phyloP scores from a whole-genome alignment of 176 grass and related monocot genomes.

The Thinopyrum elongatum region DNA sequence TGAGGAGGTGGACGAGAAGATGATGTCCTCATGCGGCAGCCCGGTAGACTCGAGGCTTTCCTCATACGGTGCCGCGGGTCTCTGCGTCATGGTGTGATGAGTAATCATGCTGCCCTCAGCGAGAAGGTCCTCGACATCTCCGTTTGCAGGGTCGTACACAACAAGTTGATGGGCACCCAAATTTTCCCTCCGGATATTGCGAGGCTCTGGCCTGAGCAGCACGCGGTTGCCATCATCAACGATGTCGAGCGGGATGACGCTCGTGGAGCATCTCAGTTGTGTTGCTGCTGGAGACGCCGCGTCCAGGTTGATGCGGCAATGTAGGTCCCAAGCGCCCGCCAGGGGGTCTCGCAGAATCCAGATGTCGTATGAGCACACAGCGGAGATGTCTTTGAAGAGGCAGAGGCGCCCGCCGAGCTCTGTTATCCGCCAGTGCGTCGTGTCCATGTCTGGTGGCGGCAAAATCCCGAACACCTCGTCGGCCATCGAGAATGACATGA shows the following conservation, averaged over 20 bases:
- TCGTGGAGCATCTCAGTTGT: neutral
- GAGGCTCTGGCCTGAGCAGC: neutral
- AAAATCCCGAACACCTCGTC: no score
- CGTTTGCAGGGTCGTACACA: no score
- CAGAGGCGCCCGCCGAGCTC: neutral
- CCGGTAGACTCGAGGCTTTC: neutral
- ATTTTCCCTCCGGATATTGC: neutral
- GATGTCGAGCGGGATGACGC: neutral
- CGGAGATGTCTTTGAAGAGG: neutral
- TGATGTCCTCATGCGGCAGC: neutral
- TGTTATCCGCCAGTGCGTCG: neutral
- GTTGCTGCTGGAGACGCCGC: neutral
- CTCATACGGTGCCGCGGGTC: neutral
- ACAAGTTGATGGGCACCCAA: neutral
- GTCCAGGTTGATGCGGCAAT: neutral
- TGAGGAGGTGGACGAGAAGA: neutral
- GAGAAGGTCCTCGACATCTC: no score
- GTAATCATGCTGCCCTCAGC: no score
- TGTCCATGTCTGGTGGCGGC: neutral
- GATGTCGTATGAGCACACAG: neutral
- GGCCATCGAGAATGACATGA: neutral
- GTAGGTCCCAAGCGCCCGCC: neutral
- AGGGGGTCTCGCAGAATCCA: neutral
- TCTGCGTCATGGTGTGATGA: no score
- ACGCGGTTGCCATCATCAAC: neutral